A percentile compares a stretch with the other conserved stretches of the same genome.
phyloP scores from a whole-genome alignment of 768 basidiomycete species.

The Pleurotus citrinopileatus region DNA sequence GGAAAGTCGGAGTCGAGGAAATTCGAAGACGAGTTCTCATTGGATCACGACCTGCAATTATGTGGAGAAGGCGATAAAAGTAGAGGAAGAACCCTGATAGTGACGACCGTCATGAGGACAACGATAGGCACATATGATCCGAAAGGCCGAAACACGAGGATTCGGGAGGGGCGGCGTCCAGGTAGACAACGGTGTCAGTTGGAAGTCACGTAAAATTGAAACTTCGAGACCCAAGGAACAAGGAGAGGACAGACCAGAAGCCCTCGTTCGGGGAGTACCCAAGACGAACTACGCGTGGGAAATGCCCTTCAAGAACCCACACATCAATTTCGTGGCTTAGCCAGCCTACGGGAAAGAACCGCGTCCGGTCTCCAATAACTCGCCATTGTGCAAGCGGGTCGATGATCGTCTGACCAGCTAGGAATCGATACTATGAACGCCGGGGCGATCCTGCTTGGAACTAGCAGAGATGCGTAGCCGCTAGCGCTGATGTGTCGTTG shows the following conservation, averaged over 20 bases:
- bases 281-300: not conserved
- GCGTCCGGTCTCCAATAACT: not conserved
- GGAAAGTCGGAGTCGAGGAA: not conserved
- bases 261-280: too few relatives aligned
- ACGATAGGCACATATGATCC: slow-evolving; percentile 6
- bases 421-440: too few relatives aligned
- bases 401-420: too few relatives aligned
- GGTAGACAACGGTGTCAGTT: not conserved
- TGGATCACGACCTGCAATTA: not conserved
- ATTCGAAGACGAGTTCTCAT: not conserved
- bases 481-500: not conserved
- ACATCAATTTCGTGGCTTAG: too few relatives aligned
- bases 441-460: too few relatives aligned
- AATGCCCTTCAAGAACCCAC: not conserved
- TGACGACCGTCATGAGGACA: slow-evolving; percentile 6
- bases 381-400: too few relatives aligned
- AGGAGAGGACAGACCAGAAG: too few relatives aligned
- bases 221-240: too few relatives aligned
- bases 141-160: slow-evolving; percentile 8
- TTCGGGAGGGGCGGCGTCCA: not conserved
- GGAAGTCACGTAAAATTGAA: not conserved
- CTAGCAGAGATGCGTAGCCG: slow-evolving; percentile 1
- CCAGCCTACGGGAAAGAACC: too few relatives aligned
- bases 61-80: too few relatives aligned
- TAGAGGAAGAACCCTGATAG: slow-evolving; percentile 1